These are phyloP conservation scores for Kentomonas sorsogonicus DNA, from an alignment of 208 protist species.

Conservation along the genomic window DNA sequence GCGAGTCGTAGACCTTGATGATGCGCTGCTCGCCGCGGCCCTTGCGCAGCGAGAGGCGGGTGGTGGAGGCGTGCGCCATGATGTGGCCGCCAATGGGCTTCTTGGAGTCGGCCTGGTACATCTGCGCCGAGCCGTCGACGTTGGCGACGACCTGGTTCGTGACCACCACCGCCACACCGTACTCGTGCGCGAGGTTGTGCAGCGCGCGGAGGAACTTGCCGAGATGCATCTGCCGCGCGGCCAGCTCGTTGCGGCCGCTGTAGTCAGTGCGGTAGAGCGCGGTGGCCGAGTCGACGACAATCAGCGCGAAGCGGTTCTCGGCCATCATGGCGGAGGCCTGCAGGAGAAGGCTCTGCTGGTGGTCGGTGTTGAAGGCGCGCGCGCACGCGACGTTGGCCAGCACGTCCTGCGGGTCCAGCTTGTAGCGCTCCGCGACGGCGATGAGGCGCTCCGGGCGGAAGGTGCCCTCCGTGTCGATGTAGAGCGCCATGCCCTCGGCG, in stretches of 20 bases:
- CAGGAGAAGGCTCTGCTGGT: constrained; percentile 95
- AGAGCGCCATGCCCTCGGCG: constrained; percentile 98
- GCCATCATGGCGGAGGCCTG: constrained; percentile 98
- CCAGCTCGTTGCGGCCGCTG: constrained; percentile 97
- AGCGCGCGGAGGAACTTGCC: constrained; percentile 98
- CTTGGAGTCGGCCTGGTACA: constrained; percentile 97
- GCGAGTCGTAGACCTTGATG: constrained; percentile 99
- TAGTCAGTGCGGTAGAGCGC: constrained; percentile 99
- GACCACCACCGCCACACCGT: constrained; percentile 98
- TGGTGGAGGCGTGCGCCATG: constrained; percentile 99
- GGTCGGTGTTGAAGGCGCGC: constrained; percentile 98
- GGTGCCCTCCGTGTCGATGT: constrained; percentile 99
- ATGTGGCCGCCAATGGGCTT: constrained; percentile 99
- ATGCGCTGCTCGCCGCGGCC: constrained; percentile 98
- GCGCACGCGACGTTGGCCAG: constrained; percentile 99
- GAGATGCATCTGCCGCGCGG: constrained; percentile 97
- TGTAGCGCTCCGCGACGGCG: constrained; percentile 91
- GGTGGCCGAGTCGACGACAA: constrained; percentile 99
- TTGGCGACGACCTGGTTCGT: constrained; percentile 99
- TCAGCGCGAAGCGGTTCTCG: constrained; percentile 95
- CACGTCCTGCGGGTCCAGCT: constrained; percentile 95
- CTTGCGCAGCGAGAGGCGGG: constrained; percentile 97
- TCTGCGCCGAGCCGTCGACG: constrained; percentile 94
- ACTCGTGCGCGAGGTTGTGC: constrained; percentile 97
- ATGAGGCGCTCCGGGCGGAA: constrained; percentile 95